Percentiles rank a stretch among this genome's conserved stretches.
phyloP scores from a whole-genome alignment of 2,329 filamentous ascomycete species.

The Coleophoma crateriformis region DNA sequence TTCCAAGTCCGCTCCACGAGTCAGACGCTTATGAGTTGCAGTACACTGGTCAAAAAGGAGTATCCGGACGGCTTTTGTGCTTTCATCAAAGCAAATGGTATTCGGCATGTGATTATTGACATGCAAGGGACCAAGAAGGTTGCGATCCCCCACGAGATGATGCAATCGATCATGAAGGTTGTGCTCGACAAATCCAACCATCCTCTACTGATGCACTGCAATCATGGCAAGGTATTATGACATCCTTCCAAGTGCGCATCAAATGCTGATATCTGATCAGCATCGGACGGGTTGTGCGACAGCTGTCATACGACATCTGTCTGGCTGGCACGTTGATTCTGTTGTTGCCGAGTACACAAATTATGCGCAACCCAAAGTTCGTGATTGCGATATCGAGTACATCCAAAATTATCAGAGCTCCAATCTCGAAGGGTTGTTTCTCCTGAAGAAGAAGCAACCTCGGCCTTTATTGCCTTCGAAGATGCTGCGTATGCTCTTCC shows the following conservation, averaged over 20 bases:
- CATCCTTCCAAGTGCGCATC: too few relatives aligned
- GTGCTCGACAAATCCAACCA: constrained; percentile 70
- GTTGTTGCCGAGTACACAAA: constrained; percentile 69
- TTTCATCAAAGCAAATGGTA: constrained; percentile 63
- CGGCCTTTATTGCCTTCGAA: neutral
- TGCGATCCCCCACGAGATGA: constrained; percentile 58
- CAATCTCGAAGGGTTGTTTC: constrained; percentile 31
- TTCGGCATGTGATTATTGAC: constrained; percentile 68
- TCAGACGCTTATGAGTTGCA: constrained; percentile 22
- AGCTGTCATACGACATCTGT: constrained; percentile 69
- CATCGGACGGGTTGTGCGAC: constrained; percentile 90
- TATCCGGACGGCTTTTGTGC: constrained; percentile 43
- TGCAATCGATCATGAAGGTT: constrained; percentile 65
- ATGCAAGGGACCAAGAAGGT: constrained; percentile 88
- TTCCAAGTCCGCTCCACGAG: constrained; percentile 2
- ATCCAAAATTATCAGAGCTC: constrained; percentile 43
- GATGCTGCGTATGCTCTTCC: neutral
- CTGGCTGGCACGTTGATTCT: constrained; percentile 56
- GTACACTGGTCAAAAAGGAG: constrained; percentile 60
- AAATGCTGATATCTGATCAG: constrained; percentile 28
- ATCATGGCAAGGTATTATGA: constrained; percentile 67
- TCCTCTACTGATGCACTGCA: constrained; percentile 85
- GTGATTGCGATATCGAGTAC: constrained; percentile 55
- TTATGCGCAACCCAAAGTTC: constrained; percentile 56
- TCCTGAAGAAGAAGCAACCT: neutral